Conservation (phyloP, 805 yeast genomes). For the Saitoella complicata region DNA sequence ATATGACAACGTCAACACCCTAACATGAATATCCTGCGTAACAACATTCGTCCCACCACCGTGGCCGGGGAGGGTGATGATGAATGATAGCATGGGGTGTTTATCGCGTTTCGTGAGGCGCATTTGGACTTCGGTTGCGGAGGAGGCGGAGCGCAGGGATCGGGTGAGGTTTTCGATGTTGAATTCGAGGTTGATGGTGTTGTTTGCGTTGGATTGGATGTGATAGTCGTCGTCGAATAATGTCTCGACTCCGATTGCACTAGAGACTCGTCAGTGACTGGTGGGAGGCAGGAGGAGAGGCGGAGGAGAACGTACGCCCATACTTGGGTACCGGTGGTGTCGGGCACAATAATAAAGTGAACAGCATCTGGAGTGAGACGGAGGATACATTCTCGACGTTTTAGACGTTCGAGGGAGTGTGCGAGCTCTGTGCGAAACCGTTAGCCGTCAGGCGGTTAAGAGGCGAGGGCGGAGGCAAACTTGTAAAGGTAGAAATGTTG, state of each 20-base stretch:
- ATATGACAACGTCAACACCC: not conserved
- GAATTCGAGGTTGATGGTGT: constrained; percentile 1
- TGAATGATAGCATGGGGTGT: constrained; percentile 1
- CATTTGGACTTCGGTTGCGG: not conserved
- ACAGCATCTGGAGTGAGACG: constrained; percentile 2
- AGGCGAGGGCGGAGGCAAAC: too few relatives aligned
- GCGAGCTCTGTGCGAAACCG: too few relatives aligned
- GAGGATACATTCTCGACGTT: not conserved
- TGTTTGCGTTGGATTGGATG: constrained; percentile 1
- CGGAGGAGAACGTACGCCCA: constrained; percentile 1
- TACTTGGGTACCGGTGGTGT: not conserved
- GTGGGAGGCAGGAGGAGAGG: not conserved
- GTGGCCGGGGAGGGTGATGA: not conserved
- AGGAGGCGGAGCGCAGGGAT: constrained; percentile 1
- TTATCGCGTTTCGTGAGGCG: constrained; percentile 1
- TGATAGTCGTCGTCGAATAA: not conserved
- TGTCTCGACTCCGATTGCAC: not conserved
- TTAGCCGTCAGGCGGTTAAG: too few relatives aligned
- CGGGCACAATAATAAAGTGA: not conserved
- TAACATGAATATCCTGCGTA: not conserved
- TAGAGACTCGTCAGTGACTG: not conserved
- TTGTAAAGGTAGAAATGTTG: too few relatives aligned
- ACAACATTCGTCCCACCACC: not conserved
- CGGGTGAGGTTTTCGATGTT: not conserved
- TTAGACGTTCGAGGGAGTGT: too few relatives aligned